These are phyloP conservation scores for Macrophomina pseudophaseolina DNA, from an alignment of 2,329 filamentous ascomycete species.

Conservation along the genomic window DNA sequence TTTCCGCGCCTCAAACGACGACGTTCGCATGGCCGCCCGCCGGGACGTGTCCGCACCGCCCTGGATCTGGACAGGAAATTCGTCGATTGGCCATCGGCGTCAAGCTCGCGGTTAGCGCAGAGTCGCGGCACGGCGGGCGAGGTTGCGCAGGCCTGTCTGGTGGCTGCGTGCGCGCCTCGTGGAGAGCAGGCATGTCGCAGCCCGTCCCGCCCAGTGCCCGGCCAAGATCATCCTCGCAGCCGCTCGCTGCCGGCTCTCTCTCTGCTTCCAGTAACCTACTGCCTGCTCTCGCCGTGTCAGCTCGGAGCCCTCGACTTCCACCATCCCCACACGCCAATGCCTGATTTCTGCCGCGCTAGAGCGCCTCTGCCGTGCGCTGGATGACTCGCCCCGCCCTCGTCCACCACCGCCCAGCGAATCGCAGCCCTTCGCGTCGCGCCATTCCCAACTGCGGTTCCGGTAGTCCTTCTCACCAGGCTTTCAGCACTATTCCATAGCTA, in stretches of 20 bases:
- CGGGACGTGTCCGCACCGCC: neutral
- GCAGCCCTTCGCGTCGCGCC: no score
- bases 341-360: neutral
- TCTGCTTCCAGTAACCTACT: neutral
- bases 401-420: no score
- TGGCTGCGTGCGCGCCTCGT: constrained; percentile 10
- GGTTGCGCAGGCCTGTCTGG: neutral
- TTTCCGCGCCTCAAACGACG: neutral
- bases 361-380: constrained; percentile 6
- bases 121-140: no score
- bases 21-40: neutral
- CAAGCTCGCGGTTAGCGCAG: neutral
- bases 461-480: no score
- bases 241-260: neutral
- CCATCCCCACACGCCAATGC: neutral
- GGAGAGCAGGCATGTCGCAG: constrained; percentile 13
- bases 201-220: constrained; percentile 2
- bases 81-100: neutral
- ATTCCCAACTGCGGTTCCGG: no score
- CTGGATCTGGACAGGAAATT: neutral
- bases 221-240: constrained; percentile 12
- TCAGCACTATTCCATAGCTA: no score
- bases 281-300: neutral
- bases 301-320: neutral
- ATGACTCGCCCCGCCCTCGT: neutral